Percentiles rank a stretch among this genome's conserved stretches.
Conservation (phyloP, 805 yeast genomes). For the Henningerozyma blattae region DNA sequence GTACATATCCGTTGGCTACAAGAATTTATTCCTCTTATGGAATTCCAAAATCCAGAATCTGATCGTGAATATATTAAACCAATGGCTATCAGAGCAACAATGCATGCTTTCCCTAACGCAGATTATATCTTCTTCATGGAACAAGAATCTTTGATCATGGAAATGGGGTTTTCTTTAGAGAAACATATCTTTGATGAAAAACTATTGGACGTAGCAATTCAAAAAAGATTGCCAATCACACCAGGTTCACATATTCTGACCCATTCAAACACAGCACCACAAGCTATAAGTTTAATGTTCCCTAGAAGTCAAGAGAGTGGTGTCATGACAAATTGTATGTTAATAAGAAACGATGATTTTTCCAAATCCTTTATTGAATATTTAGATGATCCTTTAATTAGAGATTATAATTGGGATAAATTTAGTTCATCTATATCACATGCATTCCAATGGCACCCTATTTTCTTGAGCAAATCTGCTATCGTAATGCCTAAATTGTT, state of each 20-base stretch:
- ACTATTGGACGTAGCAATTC: conserved; percentile 50
- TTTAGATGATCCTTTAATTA: conserved; percentile 64
- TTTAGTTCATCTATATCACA: conserved; percentile 57
- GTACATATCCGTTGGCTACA: conserved; percentile 74
- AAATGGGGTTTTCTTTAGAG: conserved; percentile 47
- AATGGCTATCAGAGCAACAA: conserved; percentile 60
- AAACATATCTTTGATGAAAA: conserved; percentile 48
- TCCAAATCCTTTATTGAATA: conserved; percentile 65
- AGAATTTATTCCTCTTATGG: conserved; percentile 59
- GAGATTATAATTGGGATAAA: conserved; percentile 41
- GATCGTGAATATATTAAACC: conserved; percentile 18
- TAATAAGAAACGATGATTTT: conserved; percentile 45
- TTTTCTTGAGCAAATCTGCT: conserved; percentile 57
- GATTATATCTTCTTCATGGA: conserved; percentile 85
- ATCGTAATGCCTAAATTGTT: conserved; percentile 55
- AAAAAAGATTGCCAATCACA: conserved; percentile 60
- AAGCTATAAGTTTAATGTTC: conserved; percentile 44
- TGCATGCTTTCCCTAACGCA: conserved; percentile 86
- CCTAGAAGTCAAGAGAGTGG: conserved; percentile 53
- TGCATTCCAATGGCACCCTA: conserved; percentile 91
- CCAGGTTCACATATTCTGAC: conserved; percentile 32
- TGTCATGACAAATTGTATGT: conserved; percentile 27
- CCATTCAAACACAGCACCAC: conserved; percentile 44
- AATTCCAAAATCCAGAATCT: conserved; percentile 29
- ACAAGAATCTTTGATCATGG: conserved; percentile 66